These are phyloP conservation scores for Fusarium sp. DNA, from an alignment of 2,329 filamentous ascomycete genomes.

Conservation along the genomic window DNA sequence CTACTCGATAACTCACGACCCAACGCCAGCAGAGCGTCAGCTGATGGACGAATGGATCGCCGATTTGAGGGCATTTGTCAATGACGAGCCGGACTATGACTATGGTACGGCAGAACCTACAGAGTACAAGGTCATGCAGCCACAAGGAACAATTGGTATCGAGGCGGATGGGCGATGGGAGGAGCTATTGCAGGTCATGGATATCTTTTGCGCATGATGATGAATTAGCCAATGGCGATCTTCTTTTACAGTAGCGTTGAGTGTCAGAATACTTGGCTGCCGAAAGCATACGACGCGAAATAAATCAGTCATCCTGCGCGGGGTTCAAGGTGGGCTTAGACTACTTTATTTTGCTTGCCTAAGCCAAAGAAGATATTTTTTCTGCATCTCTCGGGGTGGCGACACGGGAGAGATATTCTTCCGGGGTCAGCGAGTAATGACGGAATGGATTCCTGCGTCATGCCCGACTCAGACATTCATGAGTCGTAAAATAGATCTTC, in stretches of 20 bases:
- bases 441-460: background rate
- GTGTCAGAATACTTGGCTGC: too few relatives aligned
- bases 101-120: background rate
- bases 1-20: conserved; percentile 5
- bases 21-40: background rate
- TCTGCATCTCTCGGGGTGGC: too few relatives aligned
- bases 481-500: background rate
- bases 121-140: conserved; percentile 11
- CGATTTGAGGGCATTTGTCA: background rate
- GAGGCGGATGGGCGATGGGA: conserved; percentile 3
- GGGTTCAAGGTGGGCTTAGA: too few relatives aligned
- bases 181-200: conserved; percentile 12
- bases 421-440: background rate
- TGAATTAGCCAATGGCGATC: background rate
- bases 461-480: background rate
- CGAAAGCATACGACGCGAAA: too few relatives aligned
- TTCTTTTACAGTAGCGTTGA: too few relatives aligned
- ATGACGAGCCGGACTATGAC: background rate
- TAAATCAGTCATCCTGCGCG: too few relatives aligned
- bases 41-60: conserved; percentile 6
- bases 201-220: conserved; percentile 7
- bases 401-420: background rate
- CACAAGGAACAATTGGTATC: background rate
- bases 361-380: too few relatives aligned
- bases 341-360: too few relatives aligned